phyloP scores from a whole-genome alignment of 2,329 filamentous ascomycete genomes.

The Xylaria hypoxylon region DNA sequence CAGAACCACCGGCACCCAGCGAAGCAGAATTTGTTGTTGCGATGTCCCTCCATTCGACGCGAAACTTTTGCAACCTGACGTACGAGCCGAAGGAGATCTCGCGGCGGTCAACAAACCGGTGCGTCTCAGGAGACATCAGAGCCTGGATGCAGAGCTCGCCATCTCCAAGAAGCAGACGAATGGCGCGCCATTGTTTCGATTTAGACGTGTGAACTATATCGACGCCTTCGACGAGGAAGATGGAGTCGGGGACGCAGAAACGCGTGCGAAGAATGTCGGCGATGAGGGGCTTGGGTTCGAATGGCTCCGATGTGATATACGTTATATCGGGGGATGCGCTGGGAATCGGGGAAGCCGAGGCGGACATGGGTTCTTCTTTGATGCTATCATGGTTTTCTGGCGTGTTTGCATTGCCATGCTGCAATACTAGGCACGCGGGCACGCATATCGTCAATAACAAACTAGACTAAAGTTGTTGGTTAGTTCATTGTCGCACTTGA shows the following conservation, averaged over 20 bases:
- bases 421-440: not conserved
- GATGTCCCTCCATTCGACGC: slow-evolving; percentile 49
- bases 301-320: slow-evolving; percentile 47
- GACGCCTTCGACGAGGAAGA: slow-evolving; percentile 64
- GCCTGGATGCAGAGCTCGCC: slow-evolving; percentile 67
- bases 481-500: slow-evolving; percentile 3
- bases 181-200: slow-evolving; percentile 56
- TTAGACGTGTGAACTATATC: slow-evolving; percentile 53
- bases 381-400: slow-evolving; percentile 39
- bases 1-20: slow-evolving; percentile 16
- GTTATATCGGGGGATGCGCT: slow-evolving; percentile 45
- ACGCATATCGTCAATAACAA: too few species aligned
- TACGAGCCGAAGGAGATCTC: slow-evolving; percentile 62
- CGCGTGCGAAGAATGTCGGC: slow-evolving; percentile 61
- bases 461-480: not conserved
- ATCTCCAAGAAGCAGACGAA: slow-evolving; percentile 64
- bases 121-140: slow-evolving; percentile 59
- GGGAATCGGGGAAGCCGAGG: slow-evolving; percentile 36
- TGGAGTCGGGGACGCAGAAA: slow-evolving; percentile 59
- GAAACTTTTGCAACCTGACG: slow-evolving; percentile 59
- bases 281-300: slow-evolving; percentile 57
- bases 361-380: slow-evolving; percentile 44
- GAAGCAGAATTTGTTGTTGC: slow-evolving; percentile 7
- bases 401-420: too few species aligned
- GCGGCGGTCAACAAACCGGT: slow-evolving; percentile 60